Percentiles rank a stretch among this genome's conserved stretches.
These are phyloP conservation scores for Datura wrightii DNA, from an alignment of 257 asterid species.

Conservation along the genomic window DNA sequence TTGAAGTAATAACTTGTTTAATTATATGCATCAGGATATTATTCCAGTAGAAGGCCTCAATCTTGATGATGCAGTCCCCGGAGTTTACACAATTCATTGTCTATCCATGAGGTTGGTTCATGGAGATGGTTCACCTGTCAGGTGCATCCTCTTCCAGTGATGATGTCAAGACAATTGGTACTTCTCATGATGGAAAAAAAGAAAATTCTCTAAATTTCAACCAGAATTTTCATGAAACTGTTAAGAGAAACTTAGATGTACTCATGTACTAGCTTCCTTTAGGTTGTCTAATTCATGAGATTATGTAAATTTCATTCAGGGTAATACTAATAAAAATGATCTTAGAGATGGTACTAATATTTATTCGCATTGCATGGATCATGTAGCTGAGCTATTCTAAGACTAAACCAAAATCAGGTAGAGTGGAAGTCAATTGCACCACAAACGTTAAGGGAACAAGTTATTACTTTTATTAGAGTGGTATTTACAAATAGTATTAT, in stretches of 20 bases:
- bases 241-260: neutral
- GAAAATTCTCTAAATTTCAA: neutral
- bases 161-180: neutral
- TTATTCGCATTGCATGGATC: neutral
- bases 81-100: slow-evolving; percentile 46
- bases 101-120: slow-evolving; percentile 38
- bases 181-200: neutral
- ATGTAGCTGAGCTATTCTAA: too few relatives aligned
- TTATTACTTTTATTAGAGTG: too few relatives aligned
- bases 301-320: neutral
- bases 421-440: too few relatives aligned
- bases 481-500: too few relatives aligned
- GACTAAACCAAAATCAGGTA: too few relatives aligned
- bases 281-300: neutral
- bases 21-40: slow-evolving; percentile 27
- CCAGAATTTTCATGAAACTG: neutral
- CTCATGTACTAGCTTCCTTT: neutral
- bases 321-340: neutral
- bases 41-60: slow-evolving; percentile 43
- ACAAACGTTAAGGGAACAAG: too few relatives aligned
- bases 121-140: slow-evolving; percentile 45
- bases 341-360: slow-evolving; percentile 6
- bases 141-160: slow-evolving; percentile 49
- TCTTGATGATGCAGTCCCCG: slow-evolving; percentile 33
- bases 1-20: too few relatives aligned